A percentile compares a stretch with the other conserved stretches of the same genome.
Conservation (phyloP, 805 yeast genomes). For the Cyberlindnera galapagoensis region DNA sequence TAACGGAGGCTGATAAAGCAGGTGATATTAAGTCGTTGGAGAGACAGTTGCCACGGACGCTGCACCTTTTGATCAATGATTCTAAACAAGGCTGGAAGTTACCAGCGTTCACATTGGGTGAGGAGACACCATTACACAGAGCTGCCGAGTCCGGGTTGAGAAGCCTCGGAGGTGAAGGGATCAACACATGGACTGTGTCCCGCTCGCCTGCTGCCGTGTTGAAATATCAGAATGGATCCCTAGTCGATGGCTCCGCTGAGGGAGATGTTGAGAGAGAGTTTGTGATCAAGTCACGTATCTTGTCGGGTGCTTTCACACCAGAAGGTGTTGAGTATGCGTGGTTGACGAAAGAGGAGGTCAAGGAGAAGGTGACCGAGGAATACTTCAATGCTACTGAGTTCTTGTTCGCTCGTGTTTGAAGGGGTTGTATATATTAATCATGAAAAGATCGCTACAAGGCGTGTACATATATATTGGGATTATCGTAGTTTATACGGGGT, state of each 20-base stretch:
- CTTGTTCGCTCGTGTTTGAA: conserved; percentile 28
- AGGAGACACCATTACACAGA: conserved; percentile 48
- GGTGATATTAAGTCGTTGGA: conserved; percentile 66
- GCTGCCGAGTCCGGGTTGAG: conserved; percentile 73
- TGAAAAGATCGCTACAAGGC: conserved; percentile 6
- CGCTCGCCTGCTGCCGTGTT: conserved; percentile 75
- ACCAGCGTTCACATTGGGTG: conserved; percentile 56
- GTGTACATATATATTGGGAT: not conserved
- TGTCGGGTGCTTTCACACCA: conserved; percentile 69
- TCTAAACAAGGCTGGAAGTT: conserved; percentile 54
- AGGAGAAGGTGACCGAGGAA: conserved; percentile 39
- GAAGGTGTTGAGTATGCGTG: conserved; percentile 56
- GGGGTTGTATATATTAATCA: not conserved
- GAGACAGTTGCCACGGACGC: conserved; percentile 70
- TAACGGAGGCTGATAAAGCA: conserved; percentile 66
- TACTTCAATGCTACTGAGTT: conserved; percentile 51
- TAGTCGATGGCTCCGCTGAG: conserved; percentile 14
- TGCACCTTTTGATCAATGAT: conserved; percentile 64
- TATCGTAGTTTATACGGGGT: not conserved
- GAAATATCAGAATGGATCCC: conserved; percentile 28
- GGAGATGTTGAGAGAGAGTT: conserved; percentile 45
- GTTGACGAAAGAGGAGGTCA: conserved; percentile 78
- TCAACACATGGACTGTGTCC: conserved; percentile 91
- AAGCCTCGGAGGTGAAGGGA: conserved; percentile 60
- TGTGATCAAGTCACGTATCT: conserved; percentile 77